These are phyloP conservation scores for Leishmania tarentolae DNA, from an alignment of 208 protist genomes.

Conservation along the genomic window DNA sequence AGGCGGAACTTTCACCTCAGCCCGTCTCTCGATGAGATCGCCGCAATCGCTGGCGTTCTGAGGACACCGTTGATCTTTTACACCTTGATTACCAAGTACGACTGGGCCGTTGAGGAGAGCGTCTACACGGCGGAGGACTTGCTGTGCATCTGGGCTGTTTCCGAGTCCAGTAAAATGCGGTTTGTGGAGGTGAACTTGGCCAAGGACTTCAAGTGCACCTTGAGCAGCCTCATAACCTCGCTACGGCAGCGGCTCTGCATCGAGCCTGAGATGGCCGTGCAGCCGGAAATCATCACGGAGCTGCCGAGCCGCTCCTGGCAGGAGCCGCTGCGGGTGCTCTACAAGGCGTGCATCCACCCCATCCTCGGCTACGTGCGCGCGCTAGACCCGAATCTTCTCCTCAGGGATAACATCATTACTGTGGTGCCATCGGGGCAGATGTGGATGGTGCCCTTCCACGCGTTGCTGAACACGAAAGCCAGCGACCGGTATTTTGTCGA, in stretches of 20 bases:
- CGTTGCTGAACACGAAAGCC: constrained; percentile 68
- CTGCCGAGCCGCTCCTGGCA: constrained; percentile 80
- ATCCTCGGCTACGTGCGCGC: constrained; percentile 83
- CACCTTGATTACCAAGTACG: constrained; percentile 56
- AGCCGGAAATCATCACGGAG: constrained; percentile 56
- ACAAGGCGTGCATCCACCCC: constrained; percentile 82
- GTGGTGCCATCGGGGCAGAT: constrained; percentile 78
- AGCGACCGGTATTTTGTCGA: constrained; percentile 82
- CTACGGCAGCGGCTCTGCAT: constrained; percentile 66
- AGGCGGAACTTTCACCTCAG: constrained; percentile 58
- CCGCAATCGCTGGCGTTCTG: constrained; percentile 65
- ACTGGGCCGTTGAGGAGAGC: constrained; percentile 50
- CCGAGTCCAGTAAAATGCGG: constrained; percentile 76
- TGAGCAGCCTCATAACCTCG: constrained; percentile 50
- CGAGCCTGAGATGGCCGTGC: constrained; percentile 48
- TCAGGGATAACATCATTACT: constrained; percentile 67
- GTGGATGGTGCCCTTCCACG: constrained; percentile 88
- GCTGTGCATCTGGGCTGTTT: constrained; percentile 87
- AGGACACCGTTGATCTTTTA: constrained; percentile 82
- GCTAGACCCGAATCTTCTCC: constrained; percentile 54
- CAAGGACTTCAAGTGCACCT: constrained; percentile 73
- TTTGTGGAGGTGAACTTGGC: constrained; percentile 88
- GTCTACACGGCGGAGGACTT: constrained; percentile 64
- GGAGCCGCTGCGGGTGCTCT: constrained; percentile 79
- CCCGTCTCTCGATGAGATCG: constrained; percentile 84